These are phyloP conservation scores for Boletellus ananas DNA, from an alignment of 768 basidiomycete species.

Conservation along the genomic window DNA sequence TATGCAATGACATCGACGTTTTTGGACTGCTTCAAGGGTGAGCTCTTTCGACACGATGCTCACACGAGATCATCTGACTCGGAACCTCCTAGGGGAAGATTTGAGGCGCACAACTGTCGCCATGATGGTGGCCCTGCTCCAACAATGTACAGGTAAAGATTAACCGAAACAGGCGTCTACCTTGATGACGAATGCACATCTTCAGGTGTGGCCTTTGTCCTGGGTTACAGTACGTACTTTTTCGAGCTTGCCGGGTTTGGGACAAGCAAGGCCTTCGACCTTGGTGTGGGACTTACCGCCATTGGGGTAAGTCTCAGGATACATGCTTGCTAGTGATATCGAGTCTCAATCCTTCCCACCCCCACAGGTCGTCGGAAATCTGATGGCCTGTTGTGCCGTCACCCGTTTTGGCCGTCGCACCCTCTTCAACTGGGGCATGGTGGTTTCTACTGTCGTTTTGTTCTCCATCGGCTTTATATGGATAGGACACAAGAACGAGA, in stretches of 20 bases:
- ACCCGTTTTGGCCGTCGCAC: conserved; percentile 22
- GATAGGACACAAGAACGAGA: conserved; percentile 11
- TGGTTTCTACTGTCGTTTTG: conserved; percentile 17
- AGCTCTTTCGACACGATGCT: background rate
- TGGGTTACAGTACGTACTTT: conserved; percentile 32
- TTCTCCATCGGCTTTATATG: conserved; percentile 28
- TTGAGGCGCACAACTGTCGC: conserved; percentile 24
- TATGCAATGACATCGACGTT: conserved; percentile 27
- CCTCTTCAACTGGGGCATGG: conserved; percentile 29
- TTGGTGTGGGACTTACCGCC: conserved; percentile 28
- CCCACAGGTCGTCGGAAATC: conserved; percentile 23
- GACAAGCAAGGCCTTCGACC: conserved; percentile 27
- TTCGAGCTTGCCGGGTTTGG: conserved; percentile 35
- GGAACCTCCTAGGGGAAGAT: conserved; percentile 13
- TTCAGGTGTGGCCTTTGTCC: conserved; percentile 25
- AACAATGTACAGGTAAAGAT: conserved; percentile 21
- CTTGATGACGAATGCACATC: background rate
- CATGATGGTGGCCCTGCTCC: conserved; percentile 32
- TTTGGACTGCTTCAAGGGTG: conserved; percentile 31
- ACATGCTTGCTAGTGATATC: background rate
- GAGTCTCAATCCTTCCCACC: background rate
- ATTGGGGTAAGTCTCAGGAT: conserved; percentile 16
- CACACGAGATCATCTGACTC: background rate
- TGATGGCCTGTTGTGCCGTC: conserved; percentile 24
- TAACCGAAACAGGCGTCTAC: too few species aligned